Base-by-base conservation (phyloP, 75 land plant genomes). In the Azolla pinnata region DNA sequence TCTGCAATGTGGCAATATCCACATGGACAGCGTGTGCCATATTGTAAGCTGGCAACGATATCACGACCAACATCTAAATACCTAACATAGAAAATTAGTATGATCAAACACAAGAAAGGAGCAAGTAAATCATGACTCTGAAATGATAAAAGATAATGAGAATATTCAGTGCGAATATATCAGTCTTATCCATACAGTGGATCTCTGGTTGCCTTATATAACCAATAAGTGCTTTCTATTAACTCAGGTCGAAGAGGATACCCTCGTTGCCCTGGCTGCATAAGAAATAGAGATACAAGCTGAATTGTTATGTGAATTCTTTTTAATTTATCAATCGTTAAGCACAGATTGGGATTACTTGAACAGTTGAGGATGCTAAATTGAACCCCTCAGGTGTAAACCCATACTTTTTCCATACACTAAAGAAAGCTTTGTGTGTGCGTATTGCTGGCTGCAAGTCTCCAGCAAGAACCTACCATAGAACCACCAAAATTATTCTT, bases 211-310 rank as follows among this genome's bases (percentile, higher is more conserved):
- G 97, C 99, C 74, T 90, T 95, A 63, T 75, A 95, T 9, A 95
- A 82, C 99, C 91, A 90, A 74, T 95, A 95, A 31, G 99, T 95
- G 85, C 99, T 95, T 67, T 95, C 99, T 20, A 90, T 90, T 62
- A 95, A 78, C 73, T 95, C 99, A 50, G 99, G 99, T 30, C 99
- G 97, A 49, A 90, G 61, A 7, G 99, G 99, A 61, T 95, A 95
- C 68, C 97, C 90, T 54, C 78, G 87, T 63, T 95, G 99, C 57
- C 99, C 99, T 71, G 78, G 81, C 99, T 95, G 85, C 32, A 46
- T 14, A 18, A n/a, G n/a, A n/a, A n/a, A 9, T 23, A 31, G 34
- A 9, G 9, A 2, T 25, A 52, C 18, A 25, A 23, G 54, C 10
- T 5, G 40, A 35, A 50, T 20, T n/a, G 58, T 27, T 16, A 51